Percentiles rank a stretch among this genome's conserved stretches.
phyloP scores from a whole-genome alignment of 176 grass and related monocot species.

The Oropetium thomaeum region DNA sequence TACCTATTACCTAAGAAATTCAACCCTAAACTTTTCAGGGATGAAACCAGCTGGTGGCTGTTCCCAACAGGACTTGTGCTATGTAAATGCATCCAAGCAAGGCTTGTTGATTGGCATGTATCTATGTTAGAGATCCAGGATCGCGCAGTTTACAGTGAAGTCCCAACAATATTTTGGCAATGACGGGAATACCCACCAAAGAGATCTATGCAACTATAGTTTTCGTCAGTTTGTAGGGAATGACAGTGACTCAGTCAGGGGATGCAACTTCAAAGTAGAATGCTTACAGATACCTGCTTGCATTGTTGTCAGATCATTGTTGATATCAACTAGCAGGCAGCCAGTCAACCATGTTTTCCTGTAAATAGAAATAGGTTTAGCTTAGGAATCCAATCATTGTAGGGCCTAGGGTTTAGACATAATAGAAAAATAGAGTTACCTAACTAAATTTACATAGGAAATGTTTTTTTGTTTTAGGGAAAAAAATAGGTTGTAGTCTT shows the following conservation, averaged over 20 bases:
- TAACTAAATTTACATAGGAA: constrained; percentile 24
- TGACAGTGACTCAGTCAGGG: constrained; percentile 24
- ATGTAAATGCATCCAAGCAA: constrained; percentile 93
- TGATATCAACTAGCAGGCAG: constrained; percentile 40
- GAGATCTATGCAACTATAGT: not conserved
- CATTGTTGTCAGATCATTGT: constrained; percentile 8
- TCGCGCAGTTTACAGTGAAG: constrained; percentile 78
- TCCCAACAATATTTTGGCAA: constrained; percentile 86
- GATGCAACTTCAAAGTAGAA: constrained; percentile 41
- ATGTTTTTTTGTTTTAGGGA: not conserved
- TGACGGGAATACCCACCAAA: not conserved
- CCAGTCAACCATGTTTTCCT: constrained; percentile 31
- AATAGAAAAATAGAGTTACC: constrained; percentile 28
- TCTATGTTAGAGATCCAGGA: constrained; percentile 95
- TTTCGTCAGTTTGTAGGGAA: not conserved
- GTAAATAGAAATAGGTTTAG: constrained; percentile 54
- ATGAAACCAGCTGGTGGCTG: constrained; percentile 93
- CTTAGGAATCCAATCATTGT: constrained; percentile 55
- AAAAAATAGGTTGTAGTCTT: not conserved
- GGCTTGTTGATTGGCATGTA: constrained; percentile 94
- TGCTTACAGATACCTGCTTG: constrained; percentile 34
- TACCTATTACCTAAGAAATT: not conserved
- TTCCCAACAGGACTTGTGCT: constrained; percentile 71
- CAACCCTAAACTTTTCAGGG: constrained; percentile 41
- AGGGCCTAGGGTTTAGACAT: constrained; percentile 31